Evolutionary conservation across 805 yeast species (phyloP).

Genomic region (Hanseniaspora guilliermondii): DNA sequence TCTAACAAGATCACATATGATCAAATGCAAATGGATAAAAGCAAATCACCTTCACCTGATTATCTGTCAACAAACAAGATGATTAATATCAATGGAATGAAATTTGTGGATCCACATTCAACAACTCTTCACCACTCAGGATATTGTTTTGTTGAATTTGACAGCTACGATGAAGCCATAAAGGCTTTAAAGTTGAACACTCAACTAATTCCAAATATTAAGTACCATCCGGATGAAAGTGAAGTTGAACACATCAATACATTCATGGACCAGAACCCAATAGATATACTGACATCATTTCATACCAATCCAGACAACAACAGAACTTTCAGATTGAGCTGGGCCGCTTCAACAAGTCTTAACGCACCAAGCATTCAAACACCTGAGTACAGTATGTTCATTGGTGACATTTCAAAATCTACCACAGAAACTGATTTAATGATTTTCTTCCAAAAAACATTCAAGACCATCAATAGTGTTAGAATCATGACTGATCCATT

Average conservation of each 20-base stretch:
- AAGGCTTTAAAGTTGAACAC: conserved; percentile 58
- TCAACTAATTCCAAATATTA: conserved; percentile 43
- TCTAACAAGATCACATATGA: conserved; percentile 17
- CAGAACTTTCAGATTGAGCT: conserved; percentile 59
- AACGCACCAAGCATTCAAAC: conserved; percentile 57
- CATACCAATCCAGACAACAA: conserved; percentile 31
- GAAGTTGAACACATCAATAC: conserved; percentile 2
- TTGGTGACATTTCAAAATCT: conserved; percentile 69
- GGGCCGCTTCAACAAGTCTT: conserved; percentile 77
- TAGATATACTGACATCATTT: neutral
- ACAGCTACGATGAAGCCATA: conserved; percentile 54
- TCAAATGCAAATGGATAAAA: neutral
- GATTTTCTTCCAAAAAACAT: conserved; percentile 56
- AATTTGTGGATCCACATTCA: conserved; percentile 26
- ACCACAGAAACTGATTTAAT: conserved; percentile 71
- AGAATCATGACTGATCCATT: conserved; percentile 80
- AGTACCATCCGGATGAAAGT: conserved; percentile 17
- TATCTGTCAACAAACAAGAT: conserved; percentile 7
- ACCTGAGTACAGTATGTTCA: conserved; percentile 67
- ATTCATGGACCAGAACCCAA: neutral
- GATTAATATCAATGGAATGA: conserved; percentile 24
- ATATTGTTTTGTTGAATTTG: conserved; percentile 70
- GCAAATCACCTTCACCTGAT: conserved; percentile 11
- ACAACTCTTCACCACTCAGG: conserved; percentile 39
- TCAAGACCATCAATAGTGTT: conserved; percentile 59